These are phyloP conservation scores for Tubosaeta sp. DNA, from an alignment of 768 basidiomycete species.

Conservation along the genomic window DNA sequence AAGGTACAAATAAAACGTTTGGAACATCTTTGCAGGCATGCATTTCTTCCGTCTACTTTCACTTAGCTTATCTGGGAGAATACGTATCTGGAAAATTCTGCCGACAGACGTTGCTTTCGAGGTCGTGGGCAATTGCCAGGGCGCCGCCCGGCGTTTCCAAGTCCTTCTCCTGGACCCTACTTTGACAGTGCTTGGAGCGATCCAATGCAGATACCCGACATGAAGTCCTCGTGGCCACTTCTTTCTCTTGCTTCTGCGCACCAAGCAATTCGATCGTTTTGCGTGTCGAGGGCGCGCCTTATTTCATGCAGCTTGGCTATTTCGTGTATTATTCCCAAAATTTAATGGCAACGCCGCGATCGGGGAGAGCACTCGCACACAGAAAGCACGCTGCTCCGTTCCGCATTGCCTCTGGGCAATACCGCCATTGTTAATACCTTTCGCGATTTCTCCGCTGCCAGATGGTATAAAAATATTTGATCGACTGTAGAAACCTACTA, in stretches of 20 bases:
- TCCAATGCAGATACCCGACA: constrained; percentile 35
- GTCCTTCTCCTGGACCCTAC: constrained; percentile 20
- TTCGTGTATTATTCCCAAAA: constrained; percentile 26
- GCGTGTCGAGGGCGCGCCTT: constrained; percentile 30
- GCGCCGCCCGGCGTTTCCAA: constrained; percentile 22
- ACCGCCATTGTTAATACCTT: constrained; percentile 22
- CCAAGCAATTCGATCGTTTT: constrained; percentile 33
- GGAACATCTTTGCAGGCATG: constrained; percentile 4
- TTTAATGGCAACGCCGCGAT: constrained; percentile 27
- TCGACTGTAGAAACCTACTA: constrained; percentile 15
- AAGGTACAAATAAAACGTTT: neutral
- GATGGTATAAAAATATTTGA: constrained; percentile 25
- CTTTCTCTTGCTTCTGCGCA: constrained; percentile 30
- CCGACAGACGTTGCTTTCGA: constrained; percentile 5
- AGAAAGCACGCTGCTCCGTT: constrained; percentile 24
- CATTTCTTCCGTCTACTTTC: constrained; percentile 1
- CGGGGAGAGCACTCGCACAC: constrained; percentile 21
- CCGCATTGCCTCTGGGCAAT: constrained; percentile 25
- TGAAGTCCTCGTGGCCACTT: constrained; percentile 32
- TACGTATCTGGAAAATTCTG: neutral
- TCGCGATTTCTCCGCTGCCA: constrained; percentile 16
- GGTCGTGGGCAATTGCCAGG: constrained; percentile 12
- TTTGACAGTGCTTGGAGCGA: constrained; percentile 29
- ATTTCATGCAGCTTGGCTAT: constrained; percentile 28
- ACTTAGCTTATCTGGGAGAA: neutral